A percentile compares a stretch with the other conserved stretches of the same genome.
These are phyloP conservation scores for Microsporum audouinii DNA, from an alignment of 2,329 filamentous ascomycete genomes.

Conservation along the genomic window DNA sequence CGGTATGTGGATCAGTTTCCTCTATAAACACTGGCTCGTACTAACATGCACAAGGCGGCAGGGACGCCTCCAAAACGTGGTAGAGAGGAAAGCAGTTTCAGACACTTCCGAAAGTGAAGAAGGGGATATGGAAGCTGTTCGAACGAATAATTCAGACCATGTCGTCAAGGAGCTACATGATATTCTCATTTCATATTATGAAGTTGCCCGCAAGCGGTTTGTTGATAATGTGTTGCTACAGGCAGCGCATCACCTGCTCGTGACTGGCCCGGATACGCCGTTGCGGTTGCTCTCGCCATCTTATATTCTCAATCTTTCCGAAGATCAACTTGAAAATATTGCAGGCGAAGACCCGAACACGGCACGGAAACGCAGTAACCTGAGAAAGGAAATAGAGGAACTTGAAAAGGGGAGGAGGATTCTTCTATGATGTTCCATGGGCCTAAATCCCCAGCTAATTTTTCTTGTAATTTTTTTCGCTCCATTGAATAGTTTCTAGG, in stretches of 20 bases:
- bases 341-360: conserved; percentile 45
- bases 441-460: too few relatives aligned
- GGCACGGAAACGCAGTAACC: conserved; percentile 31
- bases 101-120: conserved; percentile 11
- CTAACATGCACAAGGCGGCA: neutral
- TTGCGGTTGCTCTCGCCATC: conserved; percentile 43
- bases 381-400: conserved; percentile 39
- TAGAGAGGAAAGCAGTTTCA: neutral
- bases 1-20: conserved; percentile 16
- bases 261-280: conserved; percentile 41
- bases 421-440: neutral
- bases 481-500: too few relatives aligned
- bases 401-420: conserved; percentile 23
- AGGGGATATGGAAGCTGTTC: conserved; percentile 3
- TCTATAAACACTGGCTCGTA: neutral
- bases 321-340: conserved; percentile 43
- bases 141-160: conserved; percentile 30
- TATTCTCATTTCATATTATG: conserved; percentile 50
- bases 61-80: neutral
- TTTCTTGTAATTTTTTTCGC: too few relatives aligned
- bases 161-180: conserved; percentile 47
- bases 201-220: conserved; percentile 49
- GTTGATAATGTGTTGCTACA: conserved; percentile 53
- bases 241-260: conserved; percentile 43
- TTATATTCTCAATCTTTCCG: conserved; percentile 39